phyloP scores from a whole-genome alignment of 2,329 filamentous ascomycete species.

The Aspergillus bombycis region DNA sequence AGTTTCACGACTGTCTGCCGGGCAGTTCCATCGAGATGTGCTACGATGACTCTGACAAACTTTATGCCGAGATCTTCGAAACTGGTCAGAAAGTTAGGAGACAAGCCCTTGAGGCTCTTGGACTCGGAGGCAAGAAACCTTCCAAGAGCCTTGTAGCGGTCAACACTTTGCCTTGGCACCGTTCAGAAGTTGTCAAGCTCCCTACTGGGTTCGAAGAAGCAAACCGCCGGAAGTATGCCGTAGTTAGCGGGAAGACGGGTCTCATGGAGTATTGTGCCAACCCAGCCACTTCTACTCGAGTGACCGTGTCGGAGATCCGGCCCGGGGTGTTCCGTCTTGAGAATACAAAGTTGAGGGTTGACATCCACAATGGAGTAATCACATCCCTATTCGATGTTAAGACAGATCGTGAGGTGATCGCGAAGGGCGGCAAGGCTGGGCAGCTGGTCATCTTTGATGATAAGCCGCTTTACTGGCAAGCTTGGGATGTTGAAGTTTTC shows the following conservation, averaged over 20 bases:
- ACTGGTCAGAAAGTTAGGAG: constrained; percentile 73
- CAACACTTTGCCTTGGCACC: constrained; percentile 86
- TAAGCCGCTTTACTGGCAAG: constrained; percentile 96
- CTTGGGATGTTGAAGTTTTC: constrained; percentile 97
- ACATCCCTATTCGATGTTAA: constrained; percentile 79
- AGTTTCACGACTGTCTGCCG: constrained; percentile 96
- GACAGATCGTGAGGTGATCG: constrained; percentile 75
- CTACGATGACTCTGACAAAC: constrained; percentile 90
- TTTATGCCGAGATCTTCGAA: constrained; percentile 82
- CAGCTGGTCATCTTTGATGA: constrained; percentile 96
- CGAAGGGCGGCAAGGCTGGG: constrained; percentile 74
- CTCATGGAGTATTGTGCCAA: constrained; percentile 39
- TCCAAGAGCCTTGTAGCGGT: constrained; percentile 62
- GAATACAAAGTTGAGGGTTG: constrained; percentile 75
- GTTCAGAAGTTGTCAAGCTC: constrained; percentile 72
- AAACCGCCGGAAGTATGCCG: constrained; percentile 39
- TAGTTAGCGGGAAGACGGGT: constrained; percentile 53
- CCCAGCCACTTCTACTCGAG: constrained; percentile 29
- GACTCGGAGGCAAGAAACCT: constrained; percentile 55
- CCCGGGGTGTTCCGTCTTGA: constrained; percentile 74
- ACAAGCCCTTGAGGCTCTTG: constrained; percentile 69
- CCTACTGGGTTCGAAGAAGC: constrained; percentile 43
- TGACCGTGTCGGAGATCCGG: constrained; percentile 54
- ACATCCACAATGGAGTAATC: constrained; percentile 75
- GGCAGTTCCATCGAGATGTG: constrained; percentile 97